Evolutionary conservation across 108 stramenopile genomes (phyloP), one percentile per base, ranked within the genome.

Genomic region (Parmales sp.): DNA sequence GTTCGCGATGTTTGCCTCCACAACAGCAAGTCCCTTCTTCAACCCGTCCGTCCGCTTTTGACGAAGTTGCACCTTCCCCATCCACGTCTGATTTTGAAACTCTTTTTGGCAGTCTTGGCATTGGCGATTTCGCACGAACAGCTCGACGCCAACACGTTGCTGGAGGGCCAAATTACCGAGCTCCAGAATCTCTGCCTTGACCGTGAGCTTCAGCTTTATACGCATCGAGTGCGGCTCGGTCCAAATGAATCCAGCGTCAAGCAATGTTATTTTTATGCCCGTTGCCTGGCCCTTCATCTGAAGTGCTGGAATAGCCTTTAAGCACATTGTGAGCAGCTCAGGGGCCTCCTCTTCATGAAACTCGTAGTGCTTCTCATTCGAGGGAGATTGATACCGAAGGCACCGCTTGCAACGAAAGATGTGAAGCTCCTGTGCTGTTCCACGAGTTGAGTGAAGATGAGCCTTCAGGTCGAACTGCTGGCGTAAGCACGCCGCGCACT

Each of bases 211-310:
- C 1, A 93, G 54, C 60, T 95, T 92, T 66, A 96, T 79, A 5
- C 98, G 78, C 87, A 86, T 92, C 13, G 82, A 84, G 77, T 98
- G 92, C 0, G 97, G 94, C 73, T 98, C 97, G 2, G 98, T 99
- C 98, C 98, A 99, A 31, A 99, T 75, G 80, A 92, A 99, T 23
- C 75, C 75, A 20, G 94, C 88, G 75, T 99, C 98, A 18, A 46
- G 41, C 64, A 72, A 49, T 37, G 69, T 67, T 49, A 75, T 67
- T n/a, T n/a, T n/a, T n/a, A n/a, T n/a, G n/a, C n/a, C n/a, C n/a
- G n/a, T n/a, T n/a, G n/a, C 16, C 43, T 69, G 41, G 48, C 63
- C 66, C 34, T 68, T 75, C 2, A 76, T 70, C 19, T 77, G 67
- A 16, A 94, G 74, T 1, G 87, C 89, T 0, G 90, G 90, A 63